Conservation (phyloP, 1,284 basidiomycete species). For the Ganoderma meredithae region DNA sequence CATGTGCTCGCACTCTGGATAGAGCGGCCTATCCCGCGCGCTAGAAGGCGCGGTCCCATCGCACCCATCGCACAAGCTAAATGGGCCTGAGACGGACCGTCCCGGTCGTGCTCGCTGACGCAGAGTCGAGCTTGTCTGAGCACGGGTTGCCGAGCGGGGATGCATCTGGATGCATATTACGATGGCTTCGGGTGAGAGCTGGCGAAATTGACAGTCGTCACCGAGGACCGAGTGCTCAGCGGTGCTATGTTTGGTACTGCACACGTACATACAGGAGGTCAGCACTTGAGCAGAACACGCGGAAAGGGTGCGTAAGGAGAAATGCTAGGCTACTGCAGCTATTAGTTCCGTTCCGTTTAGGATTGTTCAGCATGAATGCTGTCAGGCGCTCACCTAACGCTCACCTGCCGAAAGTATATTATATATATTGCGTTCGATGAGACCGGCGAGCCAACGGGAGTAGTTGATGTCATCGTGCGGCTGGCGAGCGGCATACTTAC, state of each 20-base stretch:
- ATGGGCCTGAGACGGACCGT: background rate
- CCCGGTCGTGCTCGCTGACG: background rate
- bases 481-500: background rate
- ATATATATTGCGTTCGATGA: background rate
- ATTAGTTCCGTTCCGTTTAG: no score
- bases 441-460: background rate
- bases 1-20: background rate
- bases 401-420: background rate
- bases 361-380: background rate
- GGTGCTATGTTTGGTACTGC: background rate
- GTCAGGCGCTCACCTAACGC: background rate
- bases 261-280: background rate
- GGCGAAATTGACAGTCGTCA: background rate
- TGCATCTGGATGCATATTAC: background rate
- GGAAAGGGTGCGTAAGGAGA: background rate
- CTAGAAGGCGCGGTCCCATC: background rate
- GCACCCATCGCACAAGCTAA: background rate
- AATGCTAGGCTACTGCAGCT: background rate
- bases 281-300: background rate
- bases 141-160: background rate
- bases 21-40: background rate
- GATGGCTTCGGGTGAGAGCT: slow-evolving; percentile 1
- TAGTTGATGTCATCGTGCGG: background rate
- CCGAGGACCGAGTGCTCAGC: background rate
- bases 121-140: slow-evolving; percentile 1